These are phyloP conservation scores for Leccinum fallax DNA, from an alignment of 1,284 basidiomycete genomes.

Conservation along the genomic window DNA sequence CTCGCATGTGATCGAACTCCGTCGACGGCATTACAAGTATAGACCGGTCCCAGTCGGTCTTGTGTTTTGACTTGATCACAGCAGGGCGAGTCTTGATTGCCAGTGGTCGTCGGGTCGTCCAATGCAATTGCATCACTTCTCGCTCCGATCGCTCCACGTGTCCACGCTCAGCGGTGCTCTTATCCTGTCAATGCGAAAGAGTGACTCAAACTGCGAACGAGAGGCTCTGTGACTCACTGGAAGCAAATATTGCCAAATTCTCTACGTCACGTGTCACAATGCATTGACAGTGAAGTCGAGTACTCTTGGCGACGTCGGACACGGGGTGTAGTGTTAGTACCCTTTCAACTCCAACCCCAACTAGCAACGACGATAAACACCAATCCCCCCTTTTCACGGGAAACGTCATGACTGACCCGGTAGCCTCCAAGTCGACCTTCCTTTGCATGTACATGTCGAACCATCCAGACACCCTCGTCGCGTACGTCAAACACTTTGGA, in stretches of 20 bases:
- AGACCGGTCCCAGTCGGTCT: not conserved
- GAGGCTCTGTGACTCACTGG: not conserved
- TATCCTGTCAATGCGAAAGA: not conserved
- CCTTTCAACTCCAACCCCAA: too few relatives aligned
- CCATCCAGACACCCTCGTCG: conserved; percentile 79
- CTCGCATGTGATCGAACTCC: not conserved
- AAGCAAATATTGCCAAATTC: not conserved
- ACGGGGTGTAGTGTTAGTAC: too few relatives aligned
- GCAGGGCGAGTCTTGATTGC: not conserved
- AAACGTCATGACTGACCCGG: conserved; percentile 50
- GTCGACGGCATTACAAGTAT: not conserved
- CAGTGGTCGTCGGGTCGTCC: not conserved
- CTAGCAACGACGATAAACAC: not conserved
- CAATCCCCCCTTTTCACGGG: not conserved
- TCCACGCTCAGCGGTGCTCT: not conserved
- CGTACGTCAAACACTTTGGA: conserved; percentile 75
- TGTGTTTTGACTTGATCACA: not conserved
- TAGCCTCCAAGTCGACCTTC: conserved; percentile 73
- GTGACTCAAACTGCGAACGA: not conserved
- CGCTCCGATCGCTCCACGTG: not conserved
- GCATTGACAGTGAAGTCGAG: too few relatives aligned
- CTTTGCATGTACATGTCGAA: conserved; percentile 82
- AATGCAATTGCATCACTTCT: not conserved
- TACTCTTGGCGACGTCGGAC: too few relatives aligned
- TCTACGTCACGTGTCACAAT: not conserved